A percentile compares a stretch with the other conserved stretches of the same genome.
Conservation (phyloP, 768 basidiomycete species). For the Antrodiella citrinella region DNA sequence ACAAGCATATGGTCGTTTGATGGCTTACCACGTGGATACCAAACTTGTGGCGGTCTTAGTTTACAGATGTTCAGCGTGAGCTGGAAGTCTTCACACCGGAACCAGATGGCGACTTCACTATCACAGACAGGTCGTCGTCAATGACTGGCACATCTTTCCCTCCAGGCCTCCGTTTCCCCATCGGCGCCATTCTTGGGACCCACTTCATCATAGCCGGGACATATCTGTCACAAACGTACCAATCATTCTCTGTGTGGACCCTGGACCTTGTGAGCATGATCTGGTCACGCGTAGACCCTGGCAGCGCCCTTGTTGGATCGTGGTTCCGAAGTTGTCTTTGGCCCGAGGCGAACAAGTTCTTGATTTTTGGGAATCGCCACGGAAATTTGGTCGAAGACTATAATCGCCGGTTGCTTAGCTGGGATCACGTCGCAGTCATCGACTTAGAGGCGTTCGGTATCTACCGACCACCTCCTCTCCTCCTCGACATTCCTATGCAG, state of each 20-base stretch:
- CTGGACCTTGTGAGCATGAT: conserved; percentile 77
- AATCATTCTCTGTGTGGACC: conserved; percentile 95
- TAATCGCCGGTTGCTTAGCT: conserved; percentile 81
- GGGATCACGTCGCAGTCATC: conserved; percentile 87
- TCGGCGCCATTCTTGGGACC: conserved; percentile 84
- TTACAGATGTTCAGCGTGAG: conserved; percentile 92
- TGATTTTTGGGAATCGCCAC: conserved; percentile 85
- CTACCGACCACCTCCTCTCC: conserved; percentile 75
- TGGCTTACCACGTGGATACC: conserved; percentile 4
- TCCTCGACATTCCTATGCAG: conserved; percentile 65
- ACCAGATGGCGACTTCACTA: conserved; percentile 65
- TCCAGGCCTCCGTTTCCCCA: conserved; percentile 93
- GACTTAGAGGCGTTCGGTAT: conserved; percentile 95
- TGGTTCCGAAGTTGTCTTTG: conserved; percentile 94
- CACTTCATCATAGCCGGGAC: conserved; percentile 93
- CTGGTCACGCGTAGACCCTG: conserved; percentile 86
- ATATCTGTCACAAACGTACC: conserved; percentile 89
- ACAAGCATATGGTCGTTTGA: conserved; percentile 6
- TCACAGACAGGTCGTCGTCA: conserved; percentile 69
- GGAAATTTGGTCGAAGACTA: conserved; percentile 91
- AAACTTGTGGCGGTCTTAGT: conserved; percentile 36
- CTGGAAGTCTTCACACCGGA: conserved; percentile 86
- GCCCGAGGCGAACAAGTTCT: conserved; percentile 74
- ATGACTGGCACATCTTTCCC: conserved; percentile 84
- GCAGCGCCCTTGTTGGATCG: conserved; percentile 81